A percentile compares a stretch with the other conserved stretches of the same genome.
Evolutionary conservation across 75 land plant species (phyloP).

Genomic region (Larix kaempferi): DNA sequence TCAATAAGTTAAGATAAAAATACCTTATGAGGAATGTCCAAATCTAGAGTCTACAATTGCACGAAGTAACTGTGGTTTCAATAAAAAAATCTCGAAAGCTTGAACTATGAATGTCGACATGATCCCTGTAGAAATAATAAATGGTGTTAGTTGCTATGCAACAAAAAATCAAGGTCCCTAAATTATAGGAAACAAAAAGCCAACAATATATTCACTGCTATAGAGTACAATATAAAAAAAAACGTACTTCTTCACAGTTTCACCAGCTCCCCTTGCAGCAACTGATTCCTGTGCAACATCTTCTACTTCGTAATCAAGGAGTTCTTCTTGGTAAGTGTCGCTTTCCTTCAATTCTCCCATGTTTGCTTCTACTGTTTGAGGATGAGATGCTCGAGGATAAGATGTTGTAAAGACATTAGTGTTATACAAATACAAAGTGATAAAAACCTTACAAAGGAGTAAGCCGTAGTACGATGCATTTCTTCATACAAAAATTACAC

Average conservation of each 20-base stretch:
- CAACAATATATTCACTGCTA: neutral
- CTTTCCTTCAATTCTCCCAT: constrained; percentile 91
- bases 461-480: too few relatives aligned
- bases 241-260: constrained; percentile 88
- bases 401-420: too few relatives aligned
- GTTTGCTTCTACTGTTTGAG: neutral
- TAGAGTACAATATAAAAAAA: neutral
- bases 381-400: too few relatives aligned
- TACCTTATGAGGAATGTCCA: constrained; percentile 99
- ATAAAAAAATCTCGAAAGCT: constrained; percentile 96
- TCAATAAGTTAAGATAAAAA: neutral
- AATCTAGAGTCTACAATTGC: constrained; percentile 97
- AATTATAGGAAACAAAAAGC: neutral
- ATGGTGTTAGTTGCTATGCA: neutral
- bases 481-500: too few relatives aligned
- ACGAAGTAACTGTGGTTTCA: constrained; percentile 94
- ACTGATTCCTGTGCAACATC: constrained; percentile 82
- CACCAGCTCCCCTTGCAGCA: constrained; percentile 71
- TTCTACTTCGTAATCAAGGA: constrained; percentile 97
- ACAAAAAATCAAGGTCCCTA: neutral
- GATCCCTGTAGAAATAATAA: constrained; percentile 64
- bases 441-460: too few relatives aligned
- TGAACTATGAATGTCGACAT: constrained; percentile 98
- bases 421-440: too few relatives aligned
- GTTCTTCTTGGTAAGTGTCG: constrained; percentile 95